A percentile compares a stretch with the other conserved stretches of the same genome.
Evolutionary conservation across 208 protist species (phyloP).

Genomic region (Polymyxa betae): DNA sequence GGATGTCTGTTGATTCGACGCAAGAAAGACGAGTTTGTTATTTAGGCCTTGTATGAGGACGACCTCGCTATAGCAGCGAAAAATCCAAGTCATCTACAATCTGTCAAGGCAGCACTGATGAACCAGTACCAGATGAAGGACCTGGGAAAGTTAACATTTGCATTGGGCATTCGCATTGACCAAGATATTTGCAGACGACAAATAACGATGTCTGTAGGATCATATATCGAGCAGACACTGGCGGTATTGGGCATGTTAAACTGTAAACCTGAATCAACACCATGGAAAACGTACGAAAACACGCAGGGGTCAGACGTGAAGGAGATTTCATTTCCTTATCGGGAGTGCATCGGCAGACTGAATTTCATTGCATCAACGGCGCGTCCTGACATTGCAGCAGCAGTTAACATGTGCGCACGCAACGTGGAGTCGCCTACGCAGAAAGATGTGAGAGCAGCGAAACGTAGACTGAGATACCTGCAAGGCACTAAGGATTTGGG

Average conservation of each 20-base stretch:
- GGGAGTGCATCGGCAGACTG: not conserved
- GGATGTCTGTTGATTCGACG: not conserved
- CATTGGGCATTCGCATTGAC: not conserved
- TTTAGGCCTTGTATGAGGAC: not conserved
- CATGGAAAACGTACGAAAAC: not conserved
- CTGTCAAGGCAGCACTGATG: not conserved
- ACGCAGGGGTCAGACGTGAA: not conserved
- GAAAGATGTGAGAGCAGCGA: not conserved
- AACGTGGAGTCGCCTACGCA: not conserved
- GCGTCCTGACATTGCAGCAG: not conserved
- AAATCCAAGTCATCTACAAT: not conserved
- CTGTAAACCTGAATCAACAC: not conserved
- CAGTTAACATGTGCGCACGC: not conserved
- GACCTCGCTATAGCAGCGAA: not conserved
- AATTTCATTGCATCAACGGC: not conserved
- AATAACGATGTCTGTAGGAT: too few relatives aligned
- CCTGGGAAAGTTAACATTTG: not conserved
- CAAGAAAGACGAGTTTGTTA: not conserved
- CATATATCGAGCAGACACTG: not conserved
- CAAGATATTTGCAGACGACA: not conserved
- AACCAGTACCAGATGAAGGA: not conserved
- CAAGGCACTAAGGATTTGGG: not conserved
- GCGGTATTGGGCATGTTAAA: not conserved
- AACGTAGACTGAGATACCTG: too few relatives aligned
- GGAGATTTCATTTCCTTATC: not conserved